Percentiles rank a stretch among this genome's conserved stretches.
Conservation (phyloP, 2,329 filamentous ascomycete genomes). For the Aspergillus latus region DNA sequence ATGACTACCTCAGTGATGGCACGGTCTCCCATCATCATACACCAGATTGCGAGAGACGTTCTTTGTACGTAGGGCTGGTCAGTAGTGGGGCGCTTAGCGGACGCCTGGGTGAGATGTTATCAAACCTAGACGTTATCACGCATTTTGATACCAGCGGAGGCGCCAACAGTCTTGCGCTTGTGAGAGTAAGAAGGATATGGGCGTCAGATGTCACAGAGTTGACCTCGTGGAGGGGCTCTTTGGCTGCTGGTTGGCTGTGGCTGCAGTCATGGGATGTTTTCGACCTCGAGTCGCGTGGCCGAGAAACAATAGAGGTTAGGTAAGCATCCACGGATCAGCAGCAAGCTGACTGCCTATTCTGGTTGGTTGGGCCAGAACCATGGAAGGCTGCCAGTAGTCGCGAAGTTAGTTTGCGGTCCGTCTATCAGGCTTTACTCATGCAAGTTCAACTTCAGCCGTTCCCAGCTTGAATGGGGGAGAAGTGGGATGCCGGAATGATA, state of each 20-base stretch:
- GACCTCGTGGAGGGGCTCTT: conserved; percentile 12
- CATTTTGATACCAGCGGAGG: not conserved
- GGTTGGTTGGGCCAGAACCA: not conserved
- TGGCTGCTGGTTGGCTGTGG: conserved; percentile 15
- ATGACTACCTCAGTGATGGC: too few species aligned
- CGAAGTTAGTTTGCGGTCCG: not conserved
- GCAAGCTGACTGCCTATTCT: conserved; percentile 5
- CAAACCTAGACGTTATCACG: not conserved
- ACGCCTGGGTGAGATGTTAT: not conserved
- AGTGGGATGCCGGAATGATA: not conserved
- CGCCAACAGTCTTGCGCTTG: not conserved
- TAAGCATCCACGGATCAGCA: not conserved
- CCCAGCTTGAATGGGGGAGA: not conserved
- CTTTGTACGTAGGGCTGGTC: conserved; percentile 2
- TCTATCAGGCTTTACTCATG: too few species aligned
- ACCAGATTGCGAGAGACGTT: not conserved
- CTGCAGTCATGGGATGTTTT: conserved; percentile 16
- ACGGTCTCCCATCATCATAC: not conserved
- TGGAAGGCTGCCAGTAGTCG: not conserved
- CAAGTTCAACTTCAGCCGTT: too few species aligned
- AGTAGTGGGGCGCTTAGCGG: not conserved
- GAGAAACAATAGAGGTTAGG: not conserved
- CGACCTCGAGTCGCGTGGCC: conserved; percentile 18
- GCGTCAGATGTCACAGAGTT: not conserved
- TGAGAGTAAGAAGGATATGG: not conserved